These are phyloP conservation scores for Trichoderma sp. DNA, from an alignment of 2,329 filamentous ascomycete species.

Conservation along the genomic window DNA sequence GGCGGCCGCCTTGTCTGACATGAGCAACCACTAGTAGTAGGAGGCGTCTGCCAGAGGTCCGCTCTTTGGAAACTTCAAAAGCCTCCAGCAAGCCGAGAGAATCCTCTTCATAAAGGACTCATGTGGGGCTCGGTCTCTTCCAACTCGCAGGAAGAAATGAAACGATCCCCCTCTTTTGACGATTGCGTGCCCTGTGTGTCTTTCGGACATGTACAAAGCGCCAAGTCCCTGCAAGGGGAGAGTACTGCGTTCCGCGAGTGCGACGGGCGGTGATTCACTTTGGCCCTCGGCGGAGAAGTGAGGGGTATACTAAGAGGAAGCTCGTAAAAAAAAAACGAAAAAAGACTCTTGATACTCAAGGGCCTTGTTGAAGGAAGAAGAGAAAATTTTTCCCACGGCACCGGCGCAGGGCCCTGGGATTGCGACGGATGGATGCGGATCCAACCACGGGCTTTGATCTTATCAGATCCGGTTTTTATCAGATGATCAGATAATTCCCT, in stretches of 20 bases:
- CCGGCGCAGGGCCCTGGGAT: background rate
- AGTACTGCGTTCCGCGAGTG: background rate
- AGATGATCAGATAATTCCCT: conserved; percentile 54
- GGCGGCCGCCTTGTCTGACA: conserved; percentile 13
- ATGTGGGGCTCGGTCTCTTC: conserved; percentile 2
- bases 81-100: background rate
- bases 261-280: conserved; percentile 6
- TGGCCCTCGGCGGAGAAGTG: background rate
- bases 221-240: conserved; percentile 4
- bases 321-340: background rate
- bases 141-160: background rate
- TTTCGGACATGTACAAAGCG: background rate
- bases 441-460: conserved; percentile 30
- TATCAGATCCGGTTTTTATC: conserved; percentile 48
- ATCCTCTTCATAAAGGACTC: background rate
- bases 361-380: background rate
- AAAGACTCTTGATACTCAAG: background rate
- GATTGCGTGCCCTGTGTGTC: conserved; percentile 1
- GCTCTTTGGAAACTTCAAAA: background rate
- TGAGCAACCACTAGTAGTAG: background rate
- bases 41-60: background rate
- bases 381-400: conserved; percentile 2
- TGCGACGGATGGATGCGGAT: conserved; percentile 10
- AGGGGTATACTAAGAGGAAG: background rate
- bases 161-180: background rate